Evolutionary conservation across 1,139 yeast genomes (phyloP), one percentile per base, ranked within the genome.

Genomic region (Magnusiomyces suaveolens): DNA sequence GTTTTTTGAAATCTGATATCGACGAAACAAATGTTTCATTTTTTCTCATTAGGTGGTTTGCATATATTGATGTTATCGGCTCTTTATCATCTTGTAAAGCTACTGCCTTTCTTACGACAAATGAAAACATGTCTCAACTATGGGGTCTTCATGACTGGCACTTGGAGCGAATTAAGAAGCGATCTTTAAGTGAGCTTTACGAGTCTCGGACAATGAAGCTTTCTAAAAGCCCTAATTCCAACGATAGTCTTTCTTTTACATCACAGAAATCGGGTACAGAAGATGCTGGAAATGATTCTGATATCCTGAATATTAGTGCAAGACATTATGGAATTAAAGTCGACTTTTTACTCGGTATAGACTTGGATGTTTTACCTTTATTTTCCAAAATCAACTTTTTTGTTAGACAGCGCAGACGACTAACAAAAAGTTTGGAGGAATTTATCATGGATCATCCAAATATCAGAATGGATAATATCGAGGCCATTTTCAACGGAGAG

Each of bases 1-100:
- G 65, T 25, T 54, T 64, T 16, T 48, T 62, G 21, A 60, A 58
- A 44, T 59, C 59, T 25, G 60, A 56, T 24, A 52, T 63, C 4
- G 56, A 63, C 47, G 72, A 70, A 49, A 66, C 72, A 6, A 78
- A 80, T 60, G 73, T 82, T 12, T 69, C 81, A 0, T 82, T 75
- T 60, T 85, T 86, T 62, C 69, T 86, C 54, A 74, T 81, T 64
- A 70, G 92, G 55, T 83, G 90, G 85, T 83, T 82, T 63, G 84
- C 83, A 0, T 86, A 83, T 61, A 72, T 83, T 50, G 90, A 84
- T 62, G 80, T 83, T 1, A 75, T 85, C 43, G 87, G 89, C 0
- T 78, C 83, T 1, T 69, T 84, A 38, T 62, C 66, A 32, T 63
- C 69, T 2, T 59, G 63, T 25, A 52, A 60, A 21, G 67, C 67